These are phyloP conservation scores for Parsonsia alboflavescens DNA, from an alignment of 257 asterid genomes.

Conservation along the genomic window DNA sequence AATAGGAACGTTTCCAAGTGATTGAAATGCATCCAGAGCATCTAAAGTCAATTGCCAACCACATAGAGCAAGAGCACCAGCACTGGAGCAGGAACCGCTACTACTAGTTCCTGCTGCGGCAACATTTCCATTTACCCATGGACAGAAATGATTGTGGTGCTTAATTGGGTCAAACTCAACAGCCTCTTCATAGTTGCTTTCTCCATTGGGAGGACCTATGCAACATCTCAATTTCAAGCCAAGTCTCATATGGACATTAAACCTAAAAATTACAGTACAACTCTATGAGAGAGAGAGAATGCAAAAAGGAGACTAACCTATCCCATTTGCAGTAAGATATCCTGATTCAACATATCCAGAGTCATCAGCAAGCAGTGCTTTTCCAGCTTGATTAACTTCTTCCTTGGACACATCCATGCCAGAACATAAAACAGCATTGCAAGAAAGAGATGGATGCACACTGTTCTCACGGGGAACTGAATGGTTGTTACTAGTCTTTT, in stretches of 20 bases:
- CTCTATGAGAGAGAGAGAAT: neutral
- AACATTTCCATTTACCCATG: slow-evolving; percentile 99
- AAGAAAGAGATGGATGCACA: slow-evolving; percentile 87
- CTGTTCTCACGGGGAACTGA: slow-evolving; percentile 58
- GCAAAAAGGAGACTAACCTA: slow-evolving; percentile 38
- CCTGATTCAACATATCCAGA: slow-evolving; percentile 79
- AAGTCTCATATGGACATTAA: slow-evolving; percentile 7
- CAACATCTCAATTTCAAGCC: slow-evolving; percentile 19
- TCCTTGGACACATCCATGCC: slow-evolving; percentile 86
- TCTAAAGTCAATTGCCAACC: slow-evolving; percentile 99
- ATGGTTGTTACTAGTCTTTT: slow-evolving; percentile 65
- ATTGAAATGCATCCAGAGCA: slow-evolving; percentile 88
- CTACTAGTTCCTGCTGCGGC: slow-evolving; percentile 95
- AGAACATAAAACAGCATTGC: slow-evolving; percentile 90
- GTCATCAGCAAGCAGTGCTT: slow-evolving; percentile 63
- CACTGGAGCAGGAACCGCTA: slow-evolving; percentile 73
- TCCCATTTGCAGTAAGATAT: slow-evolving; percentile 54
- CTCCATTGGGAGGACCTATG: slow-evolving; percentile 85
- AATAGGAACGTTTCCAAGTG: slow-evolving; percentile 79
- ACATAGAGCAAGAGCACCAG: slow-evolving; percentile 68
- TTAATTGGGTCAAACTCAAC: slow-evolving; percentile 92
- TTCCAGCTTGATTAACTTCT: slow-evolving; percentile 80
- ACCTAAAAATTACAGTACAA: slow-evolving; percentile 2
- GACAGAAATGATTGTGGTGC: slow-evolving; percentile 87
- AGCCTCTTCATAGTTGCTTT: slow-evolving; percentile 84